Conservation (phyloP, 2,329 filamentous ascomycete species). For the Penicillium sp. region DNA sequence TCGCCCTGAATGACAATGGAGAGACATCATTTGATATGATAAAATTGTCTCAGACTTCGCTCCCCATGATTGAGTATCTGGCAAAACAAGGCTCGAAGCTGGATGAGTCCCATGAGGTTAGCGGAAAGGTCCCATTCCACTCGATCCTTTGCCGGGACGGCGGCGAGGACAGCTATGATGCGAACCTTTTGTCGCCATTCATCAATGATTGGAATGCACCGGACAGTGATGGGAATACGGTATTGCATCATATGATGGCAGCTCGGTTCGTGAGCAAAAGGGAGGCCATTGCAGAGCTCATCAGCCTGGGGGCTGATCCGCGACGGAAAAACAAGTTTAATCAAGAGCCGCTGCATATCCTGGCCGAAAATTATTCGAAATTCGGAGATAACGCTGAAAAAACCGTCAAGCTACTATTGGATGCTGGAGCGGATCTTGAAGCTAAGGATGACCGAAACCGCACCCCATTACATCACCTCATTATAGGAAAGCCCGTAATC, state of each 20-base stretch:
- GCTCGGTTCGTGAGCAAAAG: neutral
- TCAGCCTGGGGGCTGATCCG: neutral
- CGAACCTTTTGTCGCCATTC: neutral
- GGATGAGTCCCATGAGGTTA: neutral
- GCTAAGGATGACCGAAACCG: conserved; percentile 2
- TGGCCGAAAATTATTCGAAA: neutral
- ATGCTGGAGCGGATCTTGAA: neutral
- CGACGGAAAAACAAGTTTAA: neutral
- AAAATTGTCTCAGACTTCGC: neutral
- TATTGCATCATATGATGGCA: conserved; percentile 1
- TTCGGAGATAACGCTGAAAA: neutral
- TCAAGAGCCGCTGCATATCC: neutral
- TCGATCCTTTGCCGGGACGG: neutral
- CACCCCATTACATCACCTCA: conserved; percentile 4
- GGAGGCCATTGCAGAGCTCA: neutral
- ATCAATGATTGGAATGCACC: neutral
- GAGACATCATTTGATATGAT: neutral
- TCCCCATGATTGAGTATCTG: neutral
- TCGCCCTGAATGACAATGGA: neutral
- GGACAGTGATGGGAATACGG: neutral
- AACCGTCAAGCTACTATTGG: neutral
- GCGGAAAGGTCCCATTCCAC: neutral
- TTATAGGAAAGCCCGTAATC: neutral
- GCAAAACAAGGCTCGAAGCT: neutral
- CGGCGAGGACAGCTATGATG: neutral